A percentile compares a stretch with the other conserved stretches of the same genome.
Evolutionary conservation across 1,139 yeast genomes (phyloP).

Genomic region (Saccharomyces uvarum): DNA sequence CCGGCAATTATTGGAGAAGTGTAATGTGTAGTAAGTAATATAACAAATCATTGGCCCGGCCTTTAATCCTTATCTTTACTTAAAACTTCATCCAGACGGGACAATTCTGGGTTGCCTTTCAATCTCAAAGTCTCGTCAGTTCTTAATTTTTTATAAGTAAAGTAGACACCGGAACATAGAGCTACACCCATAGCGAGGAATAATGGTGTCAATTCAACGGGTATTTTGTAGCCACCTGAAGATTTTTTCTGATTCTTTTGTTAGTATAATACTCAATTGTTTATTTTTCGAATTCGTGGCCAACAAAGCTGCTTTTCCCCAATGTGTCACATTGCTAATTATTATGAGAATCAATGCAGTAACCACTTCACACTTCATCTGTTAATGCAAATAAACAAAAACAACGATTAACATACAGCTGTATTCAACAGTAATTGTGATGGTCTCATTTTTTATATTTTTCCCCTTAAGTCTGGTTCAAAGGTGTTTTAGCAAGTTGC

Average conservation of each 20-base stretch:
- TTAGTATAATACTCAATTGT: neutral
- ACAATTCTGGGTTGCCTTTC: conserved; percentile 48
- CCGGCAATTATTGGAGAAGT: neutral
- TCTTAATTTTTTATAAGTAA: conserved; percentile 66
- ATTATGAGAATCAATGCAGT: neutral
- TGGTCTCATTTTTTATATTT: conserved; percentile 27
- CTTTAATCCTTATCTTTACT: conserved; percentile 35
- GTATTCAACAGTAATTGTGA: conserved; percentile 40
- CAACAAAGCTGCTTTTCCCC: neutral
- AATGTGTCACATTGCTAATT: neutral
- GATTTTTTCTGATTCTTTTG: conserved; percentile 32
- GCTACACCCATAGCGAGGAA: conserved; percentile 59
- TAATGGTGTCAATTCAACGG: conserved; percentile 75
- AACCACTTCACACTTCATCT: neutral
- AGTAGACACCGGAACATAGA: conserved; percentile 53
- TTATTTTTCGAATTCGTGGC: neutral
- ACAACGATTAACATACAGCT: conserved; percentile 22
- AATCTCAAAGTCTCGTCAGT: conserved; percentile 62
- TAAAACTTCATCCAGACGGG: conserved; percentile 50
- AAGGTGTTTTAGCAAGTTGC: neutral
- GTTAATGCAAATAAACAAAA: neutral
- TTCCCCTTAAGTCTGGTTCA: neutral
- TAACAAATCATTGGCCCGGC: neutral
- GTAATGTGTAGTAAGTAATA: neutral
- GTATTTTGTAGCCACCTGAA: conserved; percentile 36